A percentile compares a stretch with the other conserved stretches of the same genome.
Evolutionary conservation across 2,329 filamentous ascomycete species (phyloP).

Genomic region (Pleoardoris graminearum): DNA sequence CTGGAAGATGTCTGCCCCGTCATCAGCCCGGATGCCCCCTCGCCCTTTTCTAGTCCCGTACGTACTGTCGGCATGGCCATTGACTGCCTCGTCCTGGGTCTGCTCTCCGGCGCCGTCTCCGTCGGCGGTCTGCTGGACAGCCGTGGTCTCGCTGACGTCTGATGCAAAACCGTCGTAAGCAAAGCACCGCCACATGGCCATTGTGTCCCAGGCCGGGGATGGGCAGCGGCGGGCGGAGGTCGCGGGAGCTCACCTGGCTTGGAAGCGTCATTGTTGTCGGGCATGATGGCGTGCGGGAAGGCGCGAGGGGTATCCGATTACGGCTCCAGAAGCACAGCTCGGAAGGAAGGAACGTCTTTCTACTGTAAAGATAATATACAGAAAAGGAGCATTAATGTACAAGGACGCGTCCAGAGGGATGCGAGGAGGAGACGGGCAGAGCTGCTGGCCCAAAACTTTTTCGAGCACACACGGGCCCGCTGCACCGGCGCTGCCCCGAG

Average conservation of each 20-base stretch:
- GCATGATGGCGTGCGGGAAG: constrained; percentile 30
- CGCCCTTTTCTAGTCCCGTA: background rate
- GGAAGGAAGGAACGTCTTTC: constrained; percentile 28
- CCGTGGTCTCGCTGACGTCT: constrained; percentile 34
- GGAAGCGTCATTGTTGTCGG: constrained; percentile 44
- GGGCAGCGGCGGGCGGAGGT: constrained; percentile 16
- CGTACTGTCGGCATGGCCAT: constrained; percentile 41
- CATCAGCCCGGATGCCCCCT: constrained; percentile 9
- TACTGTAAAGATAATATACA: constrained; percentile 30
- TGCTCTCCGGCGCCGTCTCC: constrained; percentile 22
- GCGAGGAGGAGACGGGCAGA: constrained; percentile 8
- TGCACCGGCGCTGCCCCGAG: constrained; percentile 13
- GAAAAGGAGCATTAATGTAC: constrained; percentile 41
- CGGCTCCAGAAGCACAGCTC: constrained; percentile 24
- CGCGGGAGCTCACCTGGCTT: constrained; percentile 38
- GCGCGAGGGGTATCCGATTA: constrained; percentile 15
- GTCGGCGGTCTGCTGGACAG: constrained; percentile 27
- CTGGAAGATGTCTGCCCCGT: constrained; percentile 60
- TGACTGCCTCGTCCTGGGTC: constrained; percentile 31
- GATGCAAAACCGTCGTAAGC: constrained; percentile 23
- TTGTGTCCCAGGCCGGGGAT: background rate
- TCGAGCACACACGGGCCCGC: constrained; percentile 24
- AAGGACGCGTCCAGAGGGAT: constrained; percentile 20
- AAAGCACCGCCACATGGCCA: constrained; percentile 14
- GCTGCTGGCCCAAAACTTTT: constrained; percentile 32